Evolutionary conservation across 805 yeast genomes (phyloP).

Genomic region (Ogataea wickerhamii): DNA sequence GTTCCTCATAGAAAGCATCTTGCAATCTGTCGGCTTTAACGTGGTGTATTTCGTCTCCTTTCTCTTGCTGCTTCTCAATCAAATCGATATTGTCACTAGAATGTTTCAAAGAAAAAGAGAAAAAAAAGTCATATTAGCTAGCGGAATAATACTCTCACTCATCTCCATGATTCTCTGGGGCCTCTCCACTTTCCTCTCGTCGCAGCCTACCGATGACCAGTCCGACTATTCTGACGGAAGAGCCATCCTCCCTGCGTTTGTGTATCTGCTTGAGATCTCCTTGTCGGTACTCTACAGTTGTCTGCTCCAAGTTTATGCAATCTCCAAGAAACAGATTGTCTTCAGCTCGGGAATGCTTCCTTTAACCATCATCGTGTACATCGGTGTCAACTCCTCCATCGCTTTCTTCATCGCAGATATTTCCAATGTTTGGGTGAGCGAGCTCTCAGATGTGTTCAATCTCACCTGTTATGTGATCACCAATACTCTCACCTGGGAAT

Average conservation of each 20-base stretch:
- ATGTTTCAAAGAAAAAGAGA: slow-evolving; percentile 66
- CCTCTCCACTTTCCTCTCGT: slow-evolving; percentile 46
- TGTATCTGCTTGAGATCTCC: slow-evolving; percentile 69
- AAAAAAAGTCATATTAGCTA: slow-evolving; percentile 55
- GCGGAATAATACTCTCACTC: slow-evolving; percentile 52
- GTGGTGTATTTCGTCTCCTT: slow-evolving; percentile 57
- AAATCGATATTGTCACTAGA: slow-evolving; percentile 68
- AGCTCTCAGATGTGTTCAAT: slow-evolving; percentile 68
- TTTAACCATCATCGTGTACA: slow-evolving; percentile 51
- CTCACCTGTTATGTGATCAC: slow-evolving; percentile 68
- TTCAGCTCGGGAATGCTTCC: slow-evolving; percentile 48
- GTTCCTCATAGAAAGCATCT: slow-evolving; percentile 41
- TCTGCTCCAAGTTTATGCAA: slow-evolving; percentile 51
- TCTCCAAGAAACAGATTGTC: slow-evolving; percentile 50
- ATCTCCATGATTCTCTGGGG: slow-evolving; percentile 70
- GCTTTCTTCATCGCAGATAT: slow-evolving; percentile 76
- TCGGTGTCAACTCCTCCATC: slow-evolving; percentile 57
- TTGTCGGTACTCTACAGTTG: slow-evolving; percentile 66
- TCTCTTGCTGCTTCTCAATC: slow-evolving; percentile 57
- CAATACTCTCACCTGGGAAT: slow-evolving; percentile 80
- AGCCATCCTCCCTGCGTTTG: slow-evolving; percentile 67
- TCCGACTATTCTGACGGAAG: slow-evolving; percentile 41
- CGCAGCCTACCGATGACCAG: slow-evolving; percentile 20
- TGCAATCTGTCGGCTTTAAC: slow-evolving; percentile 43
- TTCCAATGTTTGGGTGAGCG: slow-evolving; percentile 70